phyloP scores from a whole-genome alignment of 2,329 filamentous ascomycete genomes.

The Calonectria pauciramosa region DNA sequence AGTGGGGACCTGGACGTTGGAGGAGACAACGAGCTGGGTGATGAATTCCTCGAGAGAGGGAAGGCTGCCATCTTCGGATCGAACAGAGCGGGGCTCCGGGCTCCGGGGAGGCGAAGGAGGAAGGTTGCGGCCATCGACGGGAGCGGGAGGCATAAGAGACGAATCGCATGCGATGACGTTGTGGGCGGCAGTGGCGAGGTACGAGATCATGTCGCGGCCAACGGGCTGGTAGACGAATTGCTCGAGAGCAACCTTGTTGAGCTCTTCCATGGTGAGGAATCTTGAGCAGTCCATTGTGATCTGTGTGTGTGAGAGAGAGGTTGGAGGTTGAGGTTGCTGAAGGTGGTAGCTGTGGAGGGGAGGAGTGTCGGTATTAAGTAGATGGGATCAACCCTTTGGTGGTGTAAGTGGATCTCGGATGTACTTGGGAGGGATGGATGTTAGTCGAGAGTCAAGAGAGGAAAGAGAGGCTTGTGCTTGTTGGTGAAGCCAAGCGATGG shows the following conservation, averaged over 20 bases:
- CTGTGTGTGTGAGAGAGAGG: conserved; percentile 22
- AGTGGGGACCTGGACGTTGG: conserved; percentile 96
- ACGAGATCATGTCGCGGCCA: conserved; percentile 80
- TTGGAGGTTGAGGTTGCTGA: conserved; percentile 26
- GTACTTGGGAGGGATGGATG: conserved; percentile 11
- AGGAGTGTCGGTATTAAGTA: conserved; percentile 31
- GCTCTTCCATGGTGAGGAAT: conserved; percentile 64
- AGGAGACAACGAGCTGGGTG: conserved; percentile 88
- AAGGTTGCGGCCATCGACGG: conserved; percentile 50
- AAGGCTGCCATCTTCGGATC: conserved; percentile 67
- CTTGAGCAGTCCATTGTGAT: conserved; percentile 52
- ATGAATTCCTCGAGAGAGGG: conserved; percentile 94
- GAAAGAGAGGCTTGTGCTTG: conserved; percentile 26
- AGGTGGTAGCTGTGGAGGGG: conserved; percentile 19
- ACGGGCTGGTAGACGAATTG: conserved; percentile 86
- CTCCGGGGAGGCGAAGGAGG: conserved; percentile 67
- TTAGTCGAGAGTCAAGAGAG: conserved; percentile 30
- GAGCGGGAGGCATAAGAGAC: conserved; percentile 64
- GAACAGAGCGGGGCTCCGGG: conserved; percentile 62
- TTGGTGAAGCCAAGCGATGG: conserved; percentile 27
- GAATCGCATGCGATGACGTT: conserved; percentile 86
- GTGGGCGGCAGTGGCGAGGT: conserved; percentile 80
- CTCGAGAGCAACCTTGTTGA: conserved; percentile 82
- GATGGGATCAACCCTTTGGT: conserved; percentile 22
- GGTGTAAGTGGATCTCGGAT: conserved; percentile 27